phyloP scores from a whole-genome alignment of 2,329 filamentous ascomycete species.

The Arthrobotrys sphaeroides region DNA sequence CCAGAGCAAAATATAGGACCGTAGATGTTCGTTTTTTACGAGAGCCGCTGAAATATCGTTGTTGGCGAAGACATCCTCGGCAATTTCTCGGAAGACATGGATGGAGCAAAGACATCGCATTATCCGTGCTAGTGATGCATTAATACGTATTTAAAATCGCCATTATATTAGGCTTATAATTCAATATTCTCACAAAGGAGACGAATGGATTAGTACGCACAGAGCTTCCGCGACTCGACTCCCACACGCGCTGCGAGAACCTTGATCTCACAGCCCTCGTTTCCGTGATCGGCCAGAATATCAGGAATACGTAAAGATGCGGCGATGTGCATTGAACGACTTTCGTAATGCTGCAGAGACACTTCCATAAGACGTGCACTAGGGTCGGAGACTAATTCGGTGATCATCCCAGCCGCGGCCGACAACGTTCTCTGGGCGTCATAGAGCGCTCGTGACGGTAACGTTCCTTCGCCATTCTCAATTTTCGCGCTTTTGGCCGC shows the following conservation, averaged over 20 bases:
- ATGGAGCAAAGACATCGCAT: constrained; percentile 61
- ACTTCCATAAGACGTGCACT: constrained; percentile 59
- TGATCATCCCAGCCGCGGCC: constrained; percentile 60
- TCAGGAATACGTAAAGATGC: constrained; percentile 60
- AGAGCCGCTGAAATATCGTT: constrained; percentile 61
- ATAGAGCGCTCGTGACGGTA: constrained; percentile 57
- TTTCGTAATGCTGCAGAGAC: constrained; percentile 60
- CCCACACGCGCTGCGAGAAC: constrained; percentile 57
- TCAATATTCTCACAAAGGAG: not conserved
- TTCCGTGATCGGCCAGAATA: constrained; percentile 58
- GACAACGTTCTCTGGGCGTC: constrained; percentile 60
- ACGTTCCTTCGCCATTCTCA: constrained; percentile 55
- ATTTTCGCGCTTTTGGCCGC: constrained; percentile 27
- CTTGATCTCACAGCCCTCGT: constrained; percentile 57
- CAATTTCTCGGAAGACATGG: constrained; percentile 59
- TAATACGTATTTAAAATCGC: not conserved
- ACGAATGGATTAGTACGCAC: constrained; percentile 54
- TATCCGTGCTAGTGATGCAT: constrained; percentile 59
- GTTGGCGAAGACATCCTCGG: constrained; percentile 60
- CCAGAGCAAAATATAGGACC: constrained; percentile 61
- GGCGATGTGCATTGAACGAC: constrained; percentile 60
- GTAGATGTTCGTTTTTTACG: constrained; percentile 60
- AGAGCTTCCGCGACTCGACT: constrained; percentile 59
- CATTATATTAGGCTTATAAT: not conserved
- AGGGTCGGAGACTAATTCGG: constrained; percentile 60